Conservation (phyloP, 371 early-diverging fungal species). For the Saksenaea oblongispora region DNA sequence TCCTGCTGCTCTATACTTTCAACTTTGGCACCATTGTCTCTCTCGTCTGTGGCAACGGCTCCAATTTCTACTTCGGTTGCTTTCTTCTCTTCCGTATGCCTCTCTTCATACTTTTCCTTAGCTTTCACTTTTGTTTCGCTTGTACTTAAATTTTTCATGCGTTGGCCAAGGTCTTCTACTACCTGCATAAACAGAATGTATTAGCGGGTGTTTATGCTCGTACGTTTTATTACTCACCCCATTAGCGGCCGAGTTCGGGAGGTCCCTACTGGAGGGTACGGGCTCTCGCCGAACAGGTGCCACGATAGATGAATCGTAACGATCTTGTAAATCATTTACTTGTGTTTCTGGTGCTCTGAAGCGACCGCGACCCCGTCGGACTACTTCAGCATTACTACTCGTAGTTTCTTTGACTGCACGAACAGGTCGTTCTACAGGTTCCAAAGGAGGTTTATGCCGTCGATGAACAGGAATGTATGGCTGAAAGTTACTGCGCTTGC, state of each 20-base stretch:
- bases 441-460: neutral
- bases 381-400: neutral
- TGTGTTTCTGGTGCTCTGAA: constrained; percentile 31
- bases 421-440: neutral
- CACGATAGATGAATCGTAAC: neutral
- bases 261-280: neutral
- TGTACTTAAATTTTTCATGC: too few relatives aligned
- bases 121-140: too few relatives aligned
- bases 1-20: too few relatives aligned
- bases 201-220: neutral
- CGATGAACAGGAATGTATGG: constrained; percentile 33
- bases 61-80: too few relatives aligned
- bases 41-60: too few relatives aligned
- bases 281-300: neutral
- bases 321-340: neutral
- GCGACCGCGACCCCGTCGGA: constrained; percentile 26
- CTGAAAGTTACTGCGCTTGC: neutral
- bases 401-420: neutral
- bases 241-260: too few relatives aligned
- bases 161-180: too few relatives aligned
- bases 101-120: too few relatives aligned
- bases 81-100: too few relatives aligned
- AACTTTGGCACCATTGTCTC: too few relatives aligned
- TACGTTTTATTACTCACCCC: neutral
- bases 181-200: neutral